Base-by-base conservation (phyloP, 768 basidiomycete species). In the Strobilomyces confusus region DNA sequence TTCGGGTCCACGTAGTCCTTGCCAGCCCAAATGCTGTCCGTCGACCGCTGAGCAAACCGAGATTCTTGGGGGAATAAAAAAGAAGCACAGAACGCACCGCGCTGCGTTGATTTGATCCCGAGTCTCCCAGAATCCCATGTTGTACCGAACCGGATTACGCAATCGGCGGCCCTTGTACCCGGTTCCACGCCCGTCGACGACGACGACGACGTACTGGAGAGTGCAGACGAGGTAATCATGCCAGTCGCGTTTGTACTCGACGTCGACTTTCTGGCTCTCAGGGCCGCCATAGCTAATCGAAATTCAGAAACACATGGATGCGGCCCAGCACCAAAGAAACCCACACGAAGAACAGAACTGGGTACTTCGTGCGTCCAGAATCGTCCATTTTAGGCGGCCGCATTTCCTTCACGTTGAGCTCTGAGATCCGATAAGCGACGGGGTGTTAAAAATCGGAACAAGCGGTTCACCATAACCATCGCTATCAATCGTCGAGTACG, bases 321-420 rank as follows among this genome's bases (percentile, higher is more conserved):
- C 20, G 30, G 26, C 20, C 32, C 4, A 33, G 25, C n/a, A 23
- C 44, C n/a, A n/a, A 30, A 8, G 40, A 12, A 20, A 58, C 62
- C 62, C 67, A 95, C 82, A 95, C 89, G 41, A 80, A 76, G 76
- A 98, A 93, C 26, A 99, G 75, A 20, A 98, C 93, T 1, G 97
- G 91, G 64, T 99, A 98, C 68, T 95, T 94, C 9, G 88, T 92
- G 41, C 90, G 83, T n/a, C 97, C 97, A 20, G 92, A 87, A 62
- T 89, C 86, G 61, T 99, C 97, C 85, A 98, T 89, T 54, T 81
- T 78, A 5, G 93, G 92, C 17, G 97, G 97, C 15, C 92, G 82
- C 60, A 95, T 80, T 73, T 98, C 95, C 63, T 89, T 79, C 51
- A 90, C 89, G 68, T 97, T 97, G 51, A 98, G 74, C 63, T 92